Evolutionary conservation across 2,329 filamentous ascomycete species (phyloP).

Genomic region (Fusarium sp.): DNA sequence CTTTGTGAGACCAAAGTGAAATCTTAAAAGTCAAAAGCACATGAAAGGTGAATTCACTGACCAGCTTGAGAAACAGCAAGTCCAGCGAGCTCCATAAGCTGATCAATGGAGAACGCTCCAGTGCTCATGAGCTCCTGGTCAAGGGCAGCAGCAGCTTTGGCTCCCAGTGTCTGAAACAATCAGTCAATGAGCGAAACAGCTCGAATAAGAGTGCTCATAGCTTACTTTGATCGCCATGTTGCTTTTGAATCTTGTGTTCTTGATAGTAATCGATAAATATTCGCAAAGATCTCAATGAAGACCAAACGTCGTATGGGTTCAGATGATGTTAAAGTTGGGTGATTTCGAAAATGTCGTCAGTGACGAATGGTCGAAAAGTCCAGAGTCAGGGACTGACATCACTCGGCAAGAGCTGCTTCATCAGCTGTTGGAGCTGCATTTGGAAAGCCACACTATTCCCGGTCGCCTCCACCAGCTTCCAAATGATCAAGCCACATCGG

Average conservation of each 20-base stretch:
- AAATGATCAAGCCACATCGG: constrained; percentile 50
- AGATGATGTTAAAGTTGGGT: constrained; percentile 21
- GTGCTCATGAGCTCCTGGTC: constrained; percentile 95
- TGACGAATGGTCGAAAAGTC: constrained; percentile 20
- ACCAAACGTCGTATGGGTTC: not conserved
- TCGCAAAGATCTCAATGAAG: not conserved
- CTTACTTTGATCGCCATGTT: constrained; percentile 53
- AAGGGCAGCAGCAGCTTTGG: constrained; percentile 87
- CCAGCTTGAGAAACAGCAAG: constrained; percentile 92
- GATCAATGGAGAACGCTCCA: constrained; percentile 90
- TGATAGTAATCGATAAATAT: not conserved
- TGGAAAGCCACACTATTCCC: constrained; percentile 12
- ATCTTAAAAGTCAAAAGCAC: not conserved
- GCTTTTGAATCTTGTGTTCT: constrained; percentile 36
- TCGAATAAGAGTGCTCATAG: not conserved
- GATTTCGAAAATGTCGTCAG: constrained; percentile 30
- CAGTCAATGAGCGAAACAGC: constrained; percentile 18
- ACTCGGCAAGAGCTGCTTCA: constrained; percentile 13
- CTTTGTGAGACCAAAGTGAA: not conserved
- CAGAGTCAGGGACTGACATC: constrained; percentile 37
- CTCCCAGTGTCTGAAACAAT: constrained; percentile 77
- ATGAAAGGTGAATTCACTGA: constrained; percentile 53
- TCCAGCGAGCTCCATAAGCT: constrained; percentile 96
- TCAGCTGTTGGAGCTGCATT: not conserved
- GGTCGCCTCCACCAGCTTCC: not conserved